Evolutionary conservation across 2,329 filamentous ascomycete genomes (phyloP).

Genomic region (Scorias spongiosa): DNA sequence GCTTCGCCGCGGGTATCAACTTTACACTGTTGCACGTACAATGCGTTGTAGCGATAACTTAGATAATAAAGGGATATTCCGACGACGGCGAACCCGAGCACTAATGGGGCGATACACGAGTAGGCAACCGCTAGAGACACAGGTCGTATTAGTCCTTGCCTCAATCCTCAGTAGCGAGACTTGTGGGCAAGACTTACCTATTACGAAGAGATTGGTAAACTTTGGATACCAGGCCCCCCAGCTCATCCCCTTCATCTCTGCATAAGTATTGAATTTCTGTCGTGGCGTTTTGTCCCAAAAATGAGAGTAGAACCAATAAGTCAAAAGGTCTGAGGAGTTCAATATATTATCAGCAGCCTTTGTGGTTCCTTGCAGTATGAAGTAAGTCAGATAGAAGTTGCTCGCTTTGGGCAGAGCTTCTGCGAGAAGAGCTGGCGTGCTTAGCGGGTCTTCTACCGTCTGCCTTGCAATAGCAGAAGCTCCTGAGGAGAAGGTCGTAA

Average conservation of each 20-base stretch:
- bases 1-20: conserved; percentile 33
- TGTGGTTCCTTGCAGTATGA: conserved; percentile 22
- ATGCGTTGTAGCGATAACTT: conserved; percentile 34
- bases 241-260: conserved; percentile 26
- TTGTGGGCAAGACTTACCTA: conserved; percentile 6
- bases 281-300: conserved; percentile 29
- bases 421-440: conserved; percentile 19
- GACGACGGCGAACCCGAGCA: conserved; percentile 30
- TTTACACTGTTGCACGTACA: conserved; percentile 31
- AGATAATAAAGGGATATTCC: conserved; percentile 31
- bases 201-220: conserved; percentile 29
- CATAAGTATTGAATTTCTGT: conserved; percentile 30
- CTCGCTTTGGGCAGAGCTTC: conserved; percentile 22
- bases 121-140: conserved; percentile 25
- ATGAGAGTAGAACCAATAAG: conserved; percentile 18
- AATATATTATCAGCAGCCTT: conserved; percentile 17
- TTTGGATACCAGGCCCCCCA: conserved; percentile 34
- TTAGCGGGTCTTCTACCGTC: conserved; percentile 19
- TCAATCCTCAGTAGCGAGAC: not conserved
- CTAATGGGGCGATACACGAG: conserved; percentile 33
- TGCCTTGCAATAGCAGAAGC: conserved; percentile 18
- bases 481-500: conserved; percentile 25
- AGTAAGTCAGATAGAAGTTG: conserved; percentile 28
- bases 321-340: conserved; percentile 19
- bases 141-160: too few relatives aligned